Base-by-base conservation (phyloP, 2,329 filamentous ascomycete species). In the Biscogniauxia marginata region DNA sequence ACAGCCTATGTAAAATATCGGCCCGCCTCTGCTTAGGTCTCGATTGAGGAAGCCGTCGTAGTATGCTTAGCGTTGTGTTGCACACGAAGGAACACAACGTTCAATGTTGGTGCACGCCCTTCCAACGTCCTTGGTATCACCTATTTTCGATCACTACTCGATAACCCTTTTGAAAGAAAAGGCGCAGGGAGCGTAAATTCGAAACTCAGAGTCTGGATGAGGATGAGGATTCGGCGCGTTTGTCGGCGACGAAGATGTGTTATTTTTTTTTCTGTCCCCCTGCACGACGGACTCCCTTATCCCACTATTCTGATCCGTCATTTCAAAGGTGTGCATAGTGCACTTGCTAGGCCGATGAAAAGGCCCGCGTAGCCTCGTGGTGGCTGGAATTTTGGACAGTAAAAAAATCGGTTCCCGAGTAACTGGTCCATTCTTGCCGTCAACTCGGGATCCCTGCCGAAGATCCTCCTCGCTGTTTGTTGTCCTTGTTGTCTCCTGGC, bases 371-470 rank as follows among this genome's bases (percentile, higher is more conserved):
- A 55, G 53, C 57, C 62, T 60, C 54, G 57, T 59, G 52, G 61
- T 65, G 65, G 63, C 64, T 70, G 67, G 67, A 69, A 70, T 68
- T 63, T 46, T 22, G 8, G 49, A 54, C 46, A 30, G 53, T 46
- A 59, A 62, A 61, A 50, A 61, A 62, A 61, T 59, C 58, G 59
- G 63, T 64, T 61, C 53, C 51, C 56, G 49, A 9, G 6, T 39
- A 9, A 16, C 30, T 39, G n/a, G 30, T 39, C 52, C 67, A 70
- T 70, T 70, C 67, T 68, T 69, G 56, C 58, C 63, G 52, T 52
- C 56, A 55, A 25, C n/a, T 46, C 53, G 56, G 59, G 58, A 60
- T 61, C 60, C 62, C 58, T 59, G 59, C 51, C 46, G 59, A 52
- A 52, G 19, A 11, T 53, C 48, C 39, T 57, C 39, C 47, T 53